Base-by-base conservation (phyloP, 768 basidiomycete genomes). In the Harrya chromipes region DNA sequence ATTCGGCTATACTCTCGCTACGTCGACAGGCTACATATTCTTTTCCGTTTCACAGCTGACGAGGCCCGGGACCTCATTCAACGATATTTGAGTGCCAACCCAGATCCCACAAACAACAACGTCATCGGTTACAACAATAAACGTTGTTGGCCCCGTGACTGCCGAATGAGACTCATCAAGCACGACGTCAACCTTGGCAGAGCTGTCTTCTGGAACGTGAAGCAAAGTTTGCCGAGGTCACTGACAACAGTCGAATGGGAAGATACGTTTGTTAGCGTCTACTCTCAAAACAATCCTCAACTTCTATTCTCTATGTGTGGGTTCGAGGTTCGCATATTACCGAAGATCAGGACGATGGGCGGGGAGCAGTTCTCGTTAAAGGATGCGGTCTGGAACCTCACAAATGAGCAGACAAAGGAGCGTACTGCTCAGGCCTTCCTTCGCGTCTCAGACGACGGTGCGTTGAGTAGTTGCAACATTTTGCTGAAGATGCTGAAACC, bases 171-270 rank as follows among this genome's bases (percentile, higher is more conserved):
- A 29, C 78, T 99, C 49, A 95, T 97, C 77, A 99, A 99, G 72
- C 97, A 99, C 69, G 97, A 99, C 65, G 97, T 98, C 71, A 98
- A 99, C 70, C 77, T 99, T 39, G 97, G 95, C 19, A 82, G 97
- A 53, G 97, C 97, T 2, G 97, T 97, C 9, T 98, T 97, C 73
- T 99, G 95, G 97, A 98, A 99, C 64, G 91, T 98, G 68, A 97
- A 97, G 73, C 94, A 97, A 69, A 90, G 90, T 58, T 70, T 99
- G 21, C 97, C 97, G 0, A 78, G 97, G 41, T 97, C 95, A 14
- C 73, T 99, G 54, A 98, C 97, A 0, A 97, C 97, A 0, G 98
- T 99, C 63, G 97, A 97, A 62, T 98, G 97, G 97, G 95, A 98
- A 55, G 94, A 97, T 64, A 94, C 94, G 0, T 94, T 94, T 61